phyloP scores from a whole-genome alignment of 1,139 yeast genomes.

The Saccharomyces hybrid region DNA sequence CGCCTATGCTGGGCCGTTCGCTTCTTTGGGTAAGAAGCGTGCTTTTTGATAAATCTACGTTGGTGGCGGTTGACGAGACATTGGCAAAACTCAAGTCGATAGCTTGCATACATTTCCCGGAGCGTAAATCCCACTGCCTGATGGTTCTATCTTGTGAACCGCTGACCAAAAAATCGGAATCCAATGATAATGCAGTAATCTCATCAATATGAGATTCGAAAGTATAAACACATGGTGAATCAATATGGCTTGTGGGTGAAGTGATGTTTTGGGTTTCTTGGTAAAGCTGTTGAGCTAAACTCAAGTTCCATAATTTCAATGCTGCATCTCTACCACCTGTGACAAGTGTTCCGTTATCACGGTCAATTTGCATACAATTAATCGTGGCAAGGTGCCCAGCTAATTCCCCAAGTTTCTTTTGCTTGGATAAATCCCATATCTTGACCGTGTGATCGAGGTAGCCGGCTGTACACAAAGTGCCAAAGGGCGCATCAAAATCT shows the following conservation, averaged over 20 bases:
- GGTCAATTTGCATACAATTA: constrained; percentile 50
- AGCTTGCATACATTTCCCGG: constrained; percentile 47
- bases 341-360: constrained; percentile 39
- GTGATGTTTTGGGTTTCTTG: constrained; percentile 29
- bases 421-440: constrained; percentile 71
- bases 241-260: constrained; percentile 10
- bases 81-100: constrained; percentile 27
- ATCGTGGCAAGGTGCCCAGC: constrained; percentile 53
- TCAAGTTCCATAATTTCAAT: constrained; percentile 52
- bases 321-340: constrained; percentile 61
- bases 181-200: constrained; percentile 52
- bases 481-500: constrained; percentile 65
- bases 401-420: constrained; percentile 41
- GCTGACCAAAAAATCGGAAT: constrained; percentile 57
- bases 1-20: constrained; percentile 21
- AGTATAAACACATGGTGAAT: constrained; percentile 35
- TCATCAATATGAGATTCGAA: constrained; percentile 60
- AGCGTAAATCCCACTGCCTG: constrained; percentile 77
- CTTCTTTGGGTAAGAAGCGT: constrained; percentile 8
- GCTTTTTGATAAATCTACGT: constrained; percentile 9
- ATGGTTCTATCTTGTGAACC: constrained; percentile 88
- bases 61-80: constrained; percentile 6
- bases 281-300: constrained; percentile 23
- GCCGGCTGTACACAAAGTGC: constrained; percentile 62
- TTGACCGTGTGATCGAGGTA: constrained; percentile 72